Base-by-base conservation (phyloP, 345 rosid species). In the Euclidium syriacum region DNA sequence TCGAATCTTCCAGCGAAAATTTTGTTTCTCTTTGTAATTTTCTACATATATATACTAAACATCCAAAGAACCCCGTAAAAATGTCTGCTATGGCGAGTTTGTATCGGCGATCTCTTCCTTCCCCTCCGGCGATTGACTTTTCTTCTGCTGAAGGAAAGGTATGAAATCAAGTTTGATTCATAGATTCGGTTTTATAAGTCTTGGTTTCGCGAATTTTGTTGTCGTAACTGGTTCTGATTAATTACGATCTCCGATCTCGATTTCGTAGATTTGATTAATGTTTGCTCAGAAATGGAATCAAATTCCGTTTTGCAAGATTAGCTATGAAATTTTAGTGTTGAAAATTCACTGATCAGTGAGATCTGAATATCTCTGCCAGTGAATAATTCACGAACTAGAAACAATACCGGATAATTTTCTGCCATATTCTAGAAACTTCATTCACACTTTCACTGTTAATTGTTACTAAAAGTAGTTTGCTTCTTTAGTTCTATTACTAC, bases 71-170 rank as follows among this genome's bases (percentile, higher is more conserved):
- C 6, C 27, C 15, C 6, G 62, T 43, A 3, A 18, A 4, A 47
- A 78, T 78, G 88, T n/a, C n/a, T n/a, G 81, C 83, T 12, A 61
- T 65, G 44, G 74, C 88, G n/a, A 78, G 85, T 26, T 36, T 78
- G 2, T 83, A 80, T 72, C 64, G 81, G 24, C 68, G 85, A 61
- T 53, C 25, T 39, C 88, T 80, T 52, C 83, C 88, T 24, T 78
- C 85, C 57, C 88, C 88, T 51, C 88, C 88, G 2, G 88, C 88
- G 3, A 77, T 77, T 10, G 88, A 83, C 49, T 83, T 83, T 58
- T 74, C 88, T 65, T 83, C 85, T 10, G 29, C 81, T 5, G 65
- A 78, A 40, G 83, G 88, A 7, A 83, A 80, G 85, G 88, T 74
- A 68, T 11, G 38, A 3, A n/a, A 15, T 47, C 23, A 34, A 6